Evolutionary conservation across 1,284 basidiomycete species (phyloP).

Genomic region (Boletellus deceptivus): DNA sequence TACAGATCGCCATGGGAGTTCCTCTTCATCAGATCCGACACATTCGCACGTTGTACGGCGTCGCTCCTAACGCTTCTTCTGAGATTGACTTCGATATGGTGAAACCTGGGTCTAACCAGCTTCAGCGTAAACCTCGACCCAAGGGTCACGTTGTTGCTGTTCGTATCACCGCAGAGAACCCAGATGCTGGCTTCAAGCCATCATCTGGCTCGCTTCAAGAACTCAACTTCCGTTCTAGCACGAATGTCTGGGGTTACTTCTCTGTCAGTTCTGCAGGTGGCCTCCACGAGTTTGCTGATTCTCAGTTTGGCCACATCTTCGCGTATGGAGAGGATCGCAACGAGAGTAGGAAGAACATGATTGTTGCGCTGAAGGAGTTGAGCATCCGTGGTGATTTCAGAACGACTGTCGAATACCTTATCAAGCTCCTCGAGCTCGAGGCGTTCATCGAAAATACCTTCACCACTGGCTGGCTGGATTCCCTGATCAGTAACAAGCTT

Average conservation of each 20-base stretch:
- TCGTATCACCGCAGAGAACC: conserved; percentile 99
- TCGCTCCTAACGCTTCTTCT: conserved; percentile 81
- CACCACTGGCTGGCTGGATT: conserved; percentile 99
- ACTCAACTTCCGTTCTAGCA: conserved; percentile 98
- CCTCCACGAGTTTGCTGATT: conserved; percentile 98
- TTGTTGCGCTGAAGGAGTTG: conserved; percentile 96
- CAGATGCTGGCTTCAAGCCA: conserved; percentile 99
- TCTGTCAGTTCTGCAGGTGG: conserved; percentile 95
- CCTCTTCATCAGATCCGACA: conserved; percentile 95
- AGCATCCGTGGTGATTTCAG: conserved; percentile 99
- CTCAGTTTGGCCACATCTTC: conserved; percentile 99
- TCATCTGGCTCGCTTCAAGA: conserved; percentile 96
- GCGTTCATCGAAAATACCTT: conserved; percentile 97
- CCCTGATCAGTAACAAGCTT: conserved; percentile 92
- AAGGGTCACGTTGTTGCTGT: conserved; percentile 99
- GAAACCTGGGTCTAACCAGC: conserved; percentile 81
- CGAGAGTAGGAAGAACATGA: conserved; percentile 99
- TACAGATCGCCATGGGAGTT: conserved; percentile 98
- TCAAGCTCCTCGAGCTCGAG: conserved; percentile 95
- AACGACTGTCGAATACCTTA: conserved; percentile 98
- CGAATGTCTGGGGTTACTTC: conserved; percentile 99
- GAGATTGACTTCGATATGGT: conserved; percentile 97
- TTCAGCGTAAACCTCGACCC: conserved; percentile 93
- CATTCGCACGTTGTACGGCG: conserved; percentile 95
- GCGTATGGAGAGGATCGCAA: conserved; percentile 96